A percentile compares a stretch with the other conserved stretches of the same genome.
phyloP scores from a whole-genome alignment of 805 yeast genomes.

The Kregervanrija delftensis region DNA sequence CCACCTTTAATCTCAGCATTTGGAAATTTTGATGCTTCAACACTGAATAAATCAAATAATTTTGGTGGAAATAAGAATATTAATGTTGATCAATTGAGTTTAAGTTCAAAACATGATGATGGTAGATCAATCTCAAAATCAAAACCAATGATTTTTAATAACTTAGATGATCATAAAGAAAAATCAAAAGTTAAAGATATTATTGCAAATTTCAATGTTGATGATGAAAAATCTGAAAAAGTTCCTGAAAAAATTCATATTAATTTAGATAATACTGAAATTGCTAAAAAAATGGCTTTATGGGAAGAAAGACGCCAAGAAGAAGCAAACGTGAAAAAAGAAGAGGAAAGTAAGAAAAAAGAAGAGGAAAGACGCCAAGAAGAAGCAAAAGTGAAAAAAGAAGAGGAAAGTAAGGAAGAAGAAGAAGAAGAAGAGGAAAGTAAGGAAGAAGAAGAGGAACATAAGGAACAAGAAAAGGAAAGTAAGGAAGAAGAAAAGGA shows the following conservation, averaged over 20 bases:
- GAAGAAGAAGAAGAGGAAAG: conserved; percentile 1
- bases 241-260: neutral
- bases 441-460: neutral
- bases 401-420: neutral
- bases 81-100: too few species aligned
- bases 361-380: neutral
- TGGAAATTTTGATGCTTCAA: too few species aligned
- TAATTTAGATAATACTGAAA: neutral
- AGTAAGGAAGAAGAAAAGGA: conserved; percentile 3
- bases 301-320: neutral
- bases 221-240: neutral
- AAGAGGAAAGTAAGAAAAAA: neutral
- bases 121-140: too few species aligned
- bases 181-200: neutral
- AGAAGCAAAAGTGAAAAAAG: neutral
- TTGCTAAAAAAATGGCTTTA: neutral
- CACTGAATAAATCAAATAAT: too few species aligned
- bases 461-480: neutral
- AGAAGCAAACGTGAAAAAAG: neutral
- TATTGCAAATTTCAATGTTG: neutral
- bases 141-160: too few species aligned
- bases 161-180: neutral
- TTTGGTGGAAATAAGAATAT: neutral
- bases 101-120: too few species aligned
- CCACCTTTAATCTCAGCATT: too few species aligned